Conservation (phyloP, 2,329 filamentous ascomycete species). For the Rachicladosporium sp. region DNA sequence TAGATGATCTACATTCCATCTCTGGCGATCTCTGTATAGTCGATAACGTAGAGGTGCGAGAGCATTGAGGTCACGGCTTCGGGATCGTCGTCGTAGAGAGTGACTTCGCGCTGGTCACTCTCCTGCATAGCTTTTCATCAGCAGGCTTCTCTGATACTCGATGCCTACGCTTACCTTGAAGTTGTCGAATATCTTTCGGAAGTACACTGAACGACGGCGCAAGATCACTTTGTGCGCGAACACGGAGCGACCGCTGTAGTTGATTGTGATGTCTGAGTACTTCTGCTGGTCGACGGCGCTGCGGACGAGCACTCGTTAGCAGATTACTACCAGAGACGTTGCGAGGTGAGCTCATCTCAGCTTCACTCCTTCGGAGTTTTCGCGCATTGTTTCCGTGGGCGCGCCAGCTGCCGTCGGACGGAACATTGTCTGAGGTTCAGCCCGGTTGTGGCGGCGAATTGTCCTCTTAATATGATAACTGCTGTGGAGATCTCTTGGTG, state of each 20-base stretch:
- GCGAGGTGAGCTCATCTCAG: no score
- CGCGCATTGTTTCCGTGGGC: no score
- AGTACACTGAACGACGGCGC: conserved; percentile 3
- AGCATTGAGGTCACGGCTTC: neutral
- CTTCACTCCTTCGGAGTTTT: no score
- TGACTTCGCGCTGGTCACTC: neutral
- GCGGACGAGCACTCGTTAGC: no score
- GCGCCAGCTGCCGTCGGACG: no score
- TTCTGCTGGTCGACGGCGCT: conserved; percentile 1
- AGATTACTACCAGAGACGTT: no score
- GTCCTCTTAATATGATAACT: no score
- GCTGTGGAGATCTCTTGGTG: no score
- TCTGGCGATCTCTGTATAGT: neutral
- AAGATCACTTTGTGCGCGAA: neutral
- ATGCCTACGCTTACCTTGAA: neutral
- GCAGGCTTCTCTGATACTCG: neutral
- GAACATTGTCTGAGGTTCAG: no score
- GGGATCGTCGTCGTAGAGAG: conserved; percentile 1
- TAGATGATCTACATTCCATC: no score
- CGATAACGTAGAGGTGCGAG: neutral
- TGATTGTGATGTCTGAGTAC: conserved; percentile 1
- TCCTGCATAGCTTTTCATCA: neutral
- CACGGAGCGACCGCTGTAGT: neutral
- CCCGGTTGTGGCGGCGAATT: no score
- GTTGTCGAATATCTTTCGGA: neutral